Evolutionary conservation across 805 yeast genomes (phyloP), one percentile per base, ranked within the genome.

Genomic region (Metahyphopichia silvanorum): DNA sequence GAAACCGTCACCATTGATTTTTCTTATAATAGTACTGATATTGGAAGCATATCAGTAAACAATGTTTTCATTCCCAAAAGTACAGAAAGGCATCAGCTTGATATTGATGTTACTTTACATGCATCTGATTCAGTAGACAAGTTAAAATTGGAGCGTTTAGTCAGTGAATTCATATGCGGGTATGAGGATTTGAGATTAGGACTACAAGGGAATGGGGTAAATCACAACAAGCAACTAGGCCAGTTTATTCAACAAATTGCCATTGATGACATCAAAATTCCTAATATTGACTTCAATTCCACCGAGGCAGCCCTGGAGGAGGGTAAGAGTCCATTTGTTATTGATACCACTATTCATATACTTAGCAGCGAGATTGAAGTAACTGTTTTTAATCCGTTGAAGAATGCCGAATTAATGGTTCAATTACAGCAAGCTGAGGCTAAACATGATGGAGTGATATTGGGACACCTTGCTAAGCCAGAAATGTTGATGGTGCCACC

Each of bases 361-460:
- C 55, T 77, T 55, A 57, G 71, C 0, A 71, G 79, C 1, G 77
- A 76, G 28, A 63, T 76, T 4, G 81, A 77, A 42, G 46, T 79
- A 35, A 67, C 70, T 0, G 57, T 77, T 0, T 74, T 49, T 51
- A 79, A 79, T 42, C 86, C 86, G 1, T 43, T 79, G 1, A 34
- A 40, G 4, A 77, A 79, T 43, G 49, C 63, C n/a, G 70, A 63
- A 11, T 52, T 74, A 1, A 44, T 53, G n/a, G 52, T 74, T 10
- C 55, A 55, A 7, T 53, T 79, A 13, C 37, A 59, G 13, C 62
- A 62, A 23, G 81, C 75, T 1, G 63, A 60, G 32, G 83, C 82
- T 0, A 56, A 58, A 1, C 66, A 68, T 39, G 65, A 73, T 27
- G 77, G 66, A 3, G 55, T 62, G 4, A 52, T 60, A 2, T 48